These are phyloP conservation scores for Lactuca saligna DNA, from an alignment of 129 eudicot species.

Conservation along the genomic window DNA sequence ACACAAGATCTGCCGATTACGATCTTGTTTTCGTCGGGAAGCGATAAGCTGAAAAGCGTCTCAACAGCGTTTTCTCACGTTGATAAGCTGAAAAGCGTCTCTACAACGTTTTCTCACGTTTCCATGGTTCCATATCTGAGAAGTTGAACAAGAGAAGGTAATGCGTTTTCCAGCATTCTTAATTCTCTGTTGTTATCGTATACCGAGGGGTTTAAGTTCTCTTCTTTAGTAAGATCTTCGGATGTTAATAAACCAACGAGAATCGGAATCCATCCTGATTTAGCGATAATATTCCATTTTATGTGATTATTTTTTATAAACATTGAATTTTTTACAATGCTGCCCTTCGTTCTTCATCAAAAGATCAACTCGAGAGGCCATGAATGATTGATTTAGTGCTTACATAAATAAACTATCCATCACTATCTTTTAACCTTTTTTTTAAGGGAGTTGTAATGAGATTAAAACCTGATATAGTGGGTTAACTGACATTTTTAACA, in stretches of 20 bases:
- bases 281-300: conserved; percentile 80
- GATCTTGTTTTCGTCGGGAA: conserved; percentile 74
- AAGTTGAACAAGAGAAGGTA: conserved; percentile 69
- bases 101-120: conserved; percentile 79
- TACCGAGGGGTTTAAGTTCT: conserved; percentile 73
- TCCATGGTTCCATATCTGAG: conserved; percentile 73
- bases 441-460: neutral
- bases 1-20: conserved; percentile 86
- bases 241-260: conserved; percentile 59
- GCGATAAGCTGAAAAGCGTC: conserved; percentile 78
- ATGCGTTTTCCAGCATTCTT: conserved; percentile 72
- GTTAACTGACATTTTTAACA: too few species aligned
- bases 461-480: too few species aligned
- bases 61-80: too few species aligned
- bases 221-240: conserved; percentile 55
- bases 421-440: conserved; percentile 57
- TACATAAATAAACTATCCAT: conserved; percentile 77
- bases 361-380: conserved; percentile 55
- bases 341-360: conserved; percentile 57
- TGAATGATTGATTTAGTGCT: conserved; percentile 61
- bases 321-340: conserved; percentile 76
- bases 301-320: conserved; percentile 81
- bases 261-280: conserved; percentile 83
- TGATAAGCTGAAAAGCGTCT: too few species aligned
- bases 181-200: conserved; percentile 65